Percentiles rank a stretch among this genome's conserved stretches.
Evolutionary conservation across 2,329 filamentous ascomycete genomes (phyloP).

Genomic region (Aspergillus sp.): DNA sequence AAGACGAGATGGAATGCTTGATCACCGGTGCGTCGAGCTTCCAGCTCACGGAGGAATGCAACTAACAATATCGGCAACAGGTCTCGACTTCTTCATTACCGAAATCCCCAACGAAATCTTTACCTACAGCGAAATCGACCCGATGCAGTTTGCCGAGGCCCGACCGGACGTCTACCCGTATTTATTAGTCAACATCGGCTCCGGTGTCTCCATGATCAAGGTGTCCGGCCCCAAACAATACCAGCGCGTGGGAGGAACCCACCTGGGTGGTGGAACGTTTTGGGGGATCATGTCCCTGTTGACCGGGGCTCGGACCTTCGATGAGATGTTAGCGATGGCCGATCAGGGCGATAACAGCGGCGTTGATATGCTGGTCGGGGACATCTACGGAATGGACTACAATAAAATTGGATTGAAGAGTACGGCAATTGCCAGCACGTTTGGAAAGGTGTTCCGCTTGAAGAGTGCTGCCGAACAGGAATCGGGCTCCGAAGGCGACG

Average conservation of each 20-base stretch:
- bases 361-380: slow-evolving; percentile 95
- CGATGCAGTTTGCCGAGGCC: slow-evolving; percentile 83
- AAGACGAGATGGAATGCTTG: slow-evolving; percentile 98
- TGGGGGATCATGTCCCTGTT: slow-evolving; percentile 92
- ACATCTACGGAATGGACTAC: slow-evolving; percentile 96
- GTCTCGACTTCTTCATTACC: slow-evolving; percentile 97
- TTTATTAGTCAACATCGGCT: slow-evolving; percentile 96
- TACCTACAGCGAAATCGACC: slow-evolving; percentile 86
- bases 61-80: slow-evolving; percentile 43
- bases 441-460: slow-evolving; percentile 94
- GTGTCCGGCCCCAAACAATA: slow-evolving; percentile 85
- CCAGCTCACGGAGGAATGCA: neutral
- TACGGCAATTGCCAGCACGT: slow-evolving; percentile 91
- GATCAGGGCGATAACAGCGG: slow-evolving; percentile 87
- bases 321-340: slow-evolving; percentile 93
- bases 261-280: slow-evolving; percentile 91
- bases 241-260: slow-evolving; percentile 90
- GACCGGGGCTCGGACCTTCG: slow-evolving; percentile 92
- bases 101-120: slow-evolving; percentile 97
- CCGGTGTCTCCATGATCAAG: slow-evolving; percentile 95
- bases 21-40: slow-evolving; percentile 69
- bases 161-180: slow-evolving; percentile 89
- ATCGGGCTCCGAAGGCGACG: slow-evolving; percentile 66
- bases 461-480: slow-evolving; percentile 83
- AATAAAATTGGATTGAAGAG: slow-evolving; percentile 95